Base-by-base conservation (phyloP, 768 basidiomycete species). In the Sarcomyxa edulis region DNA sequence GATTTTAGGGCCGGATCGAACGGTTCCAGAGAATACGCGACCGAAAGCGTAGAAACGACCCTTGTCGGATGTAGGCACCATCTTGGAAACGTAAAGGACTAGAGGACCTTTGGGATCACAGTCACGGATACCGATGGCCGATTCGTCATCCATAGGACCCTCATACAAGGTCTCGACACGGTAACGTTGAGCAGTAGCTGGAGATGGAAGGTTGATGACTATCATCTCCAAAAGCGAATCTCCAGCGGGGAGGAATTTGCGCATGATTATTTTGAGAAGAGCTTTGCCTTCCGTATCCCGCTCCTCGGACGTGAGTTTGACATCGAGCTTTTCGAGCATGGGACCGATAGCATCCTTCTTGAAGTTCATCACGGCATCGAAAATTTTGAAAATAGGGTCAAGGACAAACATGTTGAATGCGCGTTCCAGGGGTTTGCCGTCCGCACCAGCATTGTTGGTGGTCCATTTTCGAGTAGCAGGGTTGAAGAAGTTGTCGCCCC, bases 401-500 rank as follows among this genome's bases (percentile, higher is more conserved):
- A 98, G 87, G 42, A 98, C 91, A 68, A 99, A 98, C 73, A 74
- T 69, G 71, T 93, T 97, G 80, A 99, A 99, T 40, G 95, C 93
- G 67, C 96, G 94, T 58, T 98, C 96, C 40, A 97, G 84, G n/a
- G 62, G 64, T 60, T 93, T 94, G 55, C 91, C 92, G 51, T 93
- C 84, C 39, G 81, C 76, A 7, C 18, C 7, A 48, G 80, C 82
- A 16, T 65, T 66, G 47, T 62, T 44, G 35, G 87, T 91, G 14
- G 90, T 77, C 96, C 96, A 98, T 68, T 99, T 99, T 64, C 81
- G 81, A 26, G 94, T 97, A 38, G 81, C 74, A 40, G 94, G 89
- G 75, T 98, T 99, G 78, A 98, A 98, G 74, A 71, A 99, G 74
- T 97, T 97, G 75, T 99, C 96, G 38, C 96, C 96, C 96, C 96